A percentile compares a stretch with the other conserved stretches of the same genome.
phyloP scores from a whole-genome alignment of 768 basidiomycete species.

The Leucocoprinus sp. region DNA sequence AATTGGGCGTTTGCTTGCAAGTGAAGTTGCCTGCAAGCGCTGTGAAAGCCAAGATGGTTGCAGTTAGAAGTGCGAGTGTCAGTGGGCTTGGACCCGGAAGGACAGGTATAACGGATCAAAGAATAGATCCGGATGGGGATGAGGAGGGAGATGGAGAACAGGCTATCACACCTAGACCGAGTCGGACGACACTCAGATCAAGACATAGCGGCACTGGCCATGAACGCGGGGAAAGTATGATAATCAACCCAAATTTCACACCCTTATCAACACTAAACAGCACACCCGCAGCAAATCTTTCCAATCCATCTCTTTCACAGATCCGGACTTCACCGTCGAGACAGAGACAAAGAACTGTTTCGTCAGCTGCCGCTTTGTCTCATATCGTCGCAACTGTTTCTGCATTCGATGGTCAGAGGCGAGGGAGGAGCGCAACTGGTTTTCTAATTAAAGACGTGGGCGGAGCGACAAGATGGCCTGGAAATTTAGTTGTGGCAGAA shows the following conservation, averaged over 20 bases:
- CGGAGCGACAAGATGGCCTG: constrained; percentile 32
- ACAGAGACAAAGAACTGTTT: constrained; percentile 10
- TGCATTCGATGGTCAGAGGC: constrained; percentile 10
- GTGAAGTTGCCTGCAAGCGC: constrained; percentile 26
- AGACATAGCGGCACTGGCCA: not conserved
- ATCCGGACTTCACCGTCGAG: not conserved
- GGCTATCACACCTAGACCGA: constrained; percentile 30
- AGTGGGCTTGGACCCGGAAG: constrained; percentile 10
- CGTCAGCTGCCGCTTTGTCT: constrained; percentile 7
- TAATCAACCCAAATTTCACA: not conserved
- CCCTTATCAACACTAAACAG: not conserved
- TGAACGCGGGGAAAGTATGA: not conserved
- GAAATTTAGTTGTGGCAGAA: constrained; percentile 72
- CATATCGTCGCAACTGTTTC: constrained; percentile 5
- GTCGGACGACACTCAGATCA: constrained; percentile 24
- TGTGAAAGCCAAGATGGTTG: not conserved
- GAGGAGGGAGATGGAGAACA: constrained; percentile 8
- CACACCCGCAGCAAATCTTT: not conserved
- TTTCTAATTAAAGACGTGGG: constrained; percentile 55
- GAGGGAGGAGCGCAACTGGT: constrained; percentile 40
- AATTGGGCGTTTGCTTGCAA: constrained; percentile 44
- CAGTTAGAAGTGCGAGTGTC: constrained; percentile 12
- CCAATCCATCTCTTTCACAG: not conserved
- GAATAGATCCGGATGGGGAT: constrained; percentile 8
- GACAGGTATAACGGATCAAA: too few relatives aligned